These are phyloP conservation scores for Acanthamoeba quina DNA, from an alignment of 208 protist species.

Conservation along the genomic window DNA sequence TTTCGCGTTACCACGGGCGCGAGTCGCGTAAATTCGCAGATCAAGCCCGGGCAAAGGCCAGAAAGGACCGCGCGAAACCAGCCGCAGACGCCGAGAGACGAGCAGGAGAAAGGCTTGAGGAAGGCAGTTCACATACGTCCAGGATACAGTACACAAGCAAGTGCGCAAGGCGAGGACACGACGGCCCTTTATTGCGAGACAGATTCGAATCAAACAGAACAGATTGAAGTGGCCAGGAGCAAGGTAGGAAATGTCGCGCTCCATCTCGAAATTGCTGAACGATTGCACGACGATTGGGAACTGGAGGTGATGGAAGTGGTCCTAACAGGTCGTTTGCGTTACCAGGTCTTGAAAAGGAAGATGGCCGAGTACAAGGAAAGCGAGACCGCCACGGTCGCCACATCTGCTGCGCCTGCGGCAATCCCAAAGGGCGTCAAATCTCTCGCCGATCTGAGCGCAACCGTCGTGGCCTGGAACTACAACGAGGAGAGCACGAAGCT, in stretches of 20 bases:
- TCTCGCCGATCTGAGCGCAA: not conserved
- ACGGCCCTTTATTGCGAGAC: too few relatives aligned
- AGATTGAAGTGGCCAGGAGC: too few relatives aligned
- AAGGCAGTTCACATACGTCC: too few relatives aligned
- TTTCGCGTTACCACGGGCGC: not conserved
- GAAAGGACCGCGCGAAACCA: not conserved
- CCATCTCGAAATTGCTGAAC: too few relatives aligned
- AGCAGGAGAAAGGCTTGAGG: not conserved
- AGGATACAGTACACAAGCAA: too few relatives aligned
- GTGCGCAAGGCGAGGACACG: too few relatives aligned
- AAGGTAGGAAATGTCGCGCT: not conserved
- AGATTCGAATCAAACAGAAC: too few relatives aligned
- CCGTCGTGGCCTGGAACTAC: conserved; percentile 1
- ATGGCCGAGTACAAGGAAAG: not conserved
- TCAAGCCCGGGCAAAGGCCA: not conserved
- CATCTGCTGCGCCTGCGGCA: not conserved
- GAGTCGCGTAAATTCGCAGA: not conserved
- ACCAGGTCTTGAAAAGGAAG: not conserved
- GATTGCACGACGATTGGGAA: too few relatives aligned
- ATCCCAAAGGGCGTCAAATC: not conserved
- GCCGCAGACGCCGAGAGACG: not conserved
- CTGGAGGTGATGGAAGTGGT: too few relatives aligned
- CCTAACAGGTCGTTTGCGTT: too few relatives aligned
- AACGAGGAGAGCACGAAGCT: not conserved
- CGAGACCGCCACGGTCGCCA: not conserved